Conservation (phyloP, 2,329 filamentous ascomycete genomes). For the Claviceps pazoutovae region DNA sequence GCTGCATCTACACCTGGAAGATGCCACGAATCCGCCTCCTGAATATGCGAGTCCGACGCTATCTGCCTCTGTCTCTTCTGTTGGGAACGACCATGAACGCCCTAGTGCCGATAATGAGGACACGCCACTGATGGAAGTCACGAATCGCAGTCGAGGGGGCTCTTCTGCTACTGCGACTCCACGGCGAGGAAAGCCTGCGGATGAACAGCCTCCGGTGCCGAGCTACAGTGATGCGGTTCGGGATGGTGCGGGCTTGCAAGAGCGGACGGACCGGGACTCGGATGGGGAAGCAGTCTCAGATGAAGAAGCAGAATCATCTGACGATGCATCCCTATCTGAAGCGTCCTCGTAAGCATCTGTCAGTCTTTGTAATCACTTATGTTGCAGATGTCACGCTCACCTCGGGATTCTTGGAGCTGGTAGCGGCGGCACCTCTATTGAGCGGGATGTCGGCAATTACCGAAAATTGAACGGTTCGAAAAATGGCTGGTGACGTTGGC, state of each 20-base stretch:
- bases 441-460: no score
- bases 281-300: neutral
- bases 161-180: slow-evolving; percentile 29
- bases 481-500: neutral
- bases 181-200: slow-evolving; percentile 8
- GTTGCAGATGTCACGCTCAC: no score
- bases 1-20: slow-evolving; percentile 31
- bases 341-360: neutral
- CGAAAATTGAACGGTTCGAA: no score
- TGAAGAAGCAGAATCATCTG: neutral
- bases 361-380: no score
- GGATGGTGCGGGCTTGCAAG: slow-evolving; percentile 26
- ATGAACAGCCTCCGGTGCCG: slow-evolving; percentile 51
- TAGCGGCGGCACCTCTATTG: no score
- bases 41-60: slow-evolving; percentile 55
- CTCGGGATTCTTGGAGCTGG: no score
- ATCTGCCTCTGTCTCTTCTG: slow-evolving; percentile 30
- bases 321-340: neutral
- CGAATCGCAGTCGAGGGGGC: slow-evolving; percentile 35
- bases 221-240: slow-evolving; percentile 66
- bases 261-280: slow-evolving; percentile 12
- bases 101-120: slow-evolving; percentile 47
- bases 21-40: slow-evolving; percentile 50
- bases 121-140: slow-evolving; percentile 35
- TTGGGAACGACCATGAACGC: slow-evolving; percentile 30